Conservation (phyloP, 805 yeast genomes). For the Spathaspora girioi region DNA sequence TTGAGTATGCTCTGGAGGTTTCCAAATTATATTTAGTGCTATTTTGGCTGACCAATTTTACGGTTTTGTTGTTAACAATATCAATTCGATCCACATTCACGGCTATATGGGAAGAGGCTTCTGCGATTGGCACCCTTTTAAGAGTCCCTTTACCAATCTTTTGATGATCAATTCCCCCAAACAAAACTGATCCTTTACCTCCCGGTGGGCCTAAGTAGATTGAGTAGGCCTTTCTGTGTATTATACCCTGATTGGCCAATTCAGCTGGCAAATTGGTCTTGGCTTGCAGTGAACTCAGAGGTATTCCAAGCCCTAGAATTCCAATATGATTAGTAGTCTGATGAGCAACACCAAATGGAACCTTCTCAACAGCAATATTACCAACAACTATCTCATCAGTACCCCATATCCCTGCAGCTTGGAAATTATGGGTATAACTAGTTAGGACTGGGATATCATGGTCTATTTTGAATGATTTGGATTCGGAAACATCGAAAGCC, state of each 20-base stretch:
- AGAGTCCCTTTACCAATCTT: slow-evolving; percentile 16
- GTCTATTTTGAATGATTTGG: slow-evolving; percentile 42
- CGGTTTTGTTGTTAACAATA: not conserved
- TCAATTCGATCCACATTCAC: slow-evolving; percentile 44
- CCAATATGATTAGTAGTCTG: not conserved
- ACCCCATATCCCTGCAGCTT: not conserved
- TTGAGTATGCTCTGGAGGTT: slow-evolving; percentile 33
- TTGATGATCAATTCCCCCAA: not conserved
- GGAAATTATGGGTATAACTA: slow-evolving; percentile 1
- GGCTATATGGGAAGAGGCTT: slow-evolving; percentile 35
- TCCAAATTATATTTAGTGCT: slow-evolving; percentile 25
- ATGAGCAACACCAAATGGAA: not conserved
- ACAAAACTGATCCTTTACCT: not conserved
- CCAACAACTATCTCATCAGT: not conserved
- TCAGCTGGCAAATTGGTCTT: slow-evolving; percentile 38
- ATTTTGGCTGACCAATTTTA: slow-evolving; percentile 15
- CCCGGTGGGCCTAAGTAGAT: slow-evolving; percentile 24
- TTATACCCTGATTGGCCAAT: slow-evolving; percentile 28
- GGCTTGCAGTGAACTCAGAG: slow-evolving; percentile 1
- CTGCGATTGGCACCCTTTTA: slow-evolving; percentile 24
- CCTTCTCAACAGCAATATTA: not conserved
- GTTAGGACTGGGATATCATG: slow-evolving; percentile 41
- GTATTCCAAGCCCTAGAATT: not conserved
- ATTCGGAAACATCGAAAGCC: slow-evolving; percentile 25
- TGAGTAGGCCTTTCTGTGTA: slow-evolving; percentile 32